Evolutionary conservation across 345 rosid genomes (phyloP).

Genomic region (Acer saccharum): DNA sequence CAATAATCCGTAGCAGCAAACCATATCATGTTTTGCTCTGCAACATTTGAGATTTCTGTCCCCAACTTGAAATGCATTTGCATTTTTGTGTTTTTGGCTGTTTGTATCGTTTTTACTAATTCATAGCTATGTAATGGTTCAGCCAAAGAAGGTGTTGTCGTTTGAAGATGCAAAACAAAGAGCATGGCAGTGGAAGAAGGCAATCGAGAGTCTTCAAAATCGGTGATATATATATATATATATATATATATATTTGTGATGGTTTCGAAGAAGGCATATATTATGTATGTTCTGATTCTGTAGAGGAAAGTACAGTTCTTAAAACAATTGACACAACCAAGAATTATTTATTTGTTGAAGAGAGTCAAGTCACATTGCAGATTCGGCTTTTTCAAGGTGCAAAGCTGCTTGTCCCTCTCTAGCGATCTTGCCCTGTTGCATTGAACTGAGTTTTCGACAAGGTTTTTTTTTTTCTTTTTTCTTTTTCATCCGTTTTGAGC

Average conservation of each 20-base stretch:
- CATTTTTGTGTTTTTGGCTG: not conserved
- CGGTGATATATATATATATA: conserved; percentile 43
- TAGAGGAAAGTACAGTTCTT: conserved; percentile 26
- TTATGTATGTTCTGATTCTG: conserved; percentile 23
- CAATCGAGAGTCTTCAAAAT: conserved; percentile 88
- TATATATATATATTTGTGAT: conserved; percentile 11
- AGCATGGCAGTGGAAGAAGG: conserved; percentile 93
- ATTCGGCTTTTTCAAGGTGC: conserved; percentile 27
- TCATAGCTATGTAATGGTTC: conserved; percentile 24
- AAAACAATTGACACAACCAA: conserved; percentile 17
- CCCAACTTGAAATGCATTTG: not conserved
- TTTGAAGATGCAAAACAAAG: conserved; percentile 93
- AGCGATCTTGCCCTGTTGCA: conserved; percentile 2
- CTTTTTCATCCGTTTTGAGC: conserved; percentile 9
- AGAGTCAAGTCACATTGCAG: conserved; percentile 25
- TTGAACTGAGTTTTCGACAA: conserved; percentile 11
- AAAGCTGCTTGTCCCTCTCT: conserved; percentile 6
- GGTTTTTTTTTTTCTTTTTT: not conserved
- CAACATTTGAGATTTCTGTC: not conserved
- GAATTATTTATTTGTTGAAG: conserved; percentile 28
- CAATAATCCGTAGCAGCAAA: not conserved
- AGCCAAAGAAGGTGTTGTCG: conserved; percentile 95
- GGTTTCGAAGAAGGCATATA: conserved; percentile 21
- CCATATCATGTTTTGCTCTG: not conserved
- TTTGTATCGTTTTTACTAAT: conserved; percentile 18